Percentiles rank a stretch among this genome's conserved stretches.
phyloP scores from a whole-genome alignment of 257 asterid species.

The Gardenia jasminoides region DNA sequence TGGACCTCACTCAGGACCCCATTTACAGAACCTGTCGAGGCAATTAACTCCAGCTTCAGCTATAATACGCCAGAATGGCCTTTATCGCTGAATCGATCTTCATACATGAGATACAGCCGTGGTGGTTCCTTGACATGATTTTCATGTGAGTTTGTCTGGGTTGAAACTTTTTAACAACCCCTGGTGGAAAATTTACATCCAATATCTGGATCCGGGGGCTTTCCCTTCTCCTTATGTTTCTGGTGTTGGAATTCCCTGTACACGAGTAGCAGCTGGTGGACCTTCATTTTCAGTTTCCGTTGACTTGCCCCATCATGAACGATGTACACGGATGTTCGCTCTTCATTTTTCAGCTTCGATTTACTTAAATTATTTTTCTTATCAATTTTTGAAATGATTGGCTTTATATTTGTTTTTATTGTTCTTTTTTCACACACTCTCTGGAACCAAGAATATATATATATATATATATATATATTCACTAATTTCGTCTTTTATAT shows the following conservation, averaged over 20 bases:
- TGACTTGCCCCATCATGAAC: too few relatives aligned
- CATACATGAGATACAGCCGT: conserved; percentile 20
- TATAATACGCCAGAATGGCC: conserved; percentile 34
- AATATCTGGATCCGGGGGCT: conserved; percentile 61
- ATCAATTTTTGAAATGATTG: too few relatives aligned
- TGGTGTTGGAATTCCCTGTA: conserved; percentile 72
- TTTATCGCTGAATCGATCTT: conserved; percentile 28
- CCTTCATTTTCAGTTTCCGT: too few relatives aligned
- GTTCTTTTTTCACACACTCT: too few relatives aligned
- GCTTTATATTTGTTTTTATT: too few relatives aligned
- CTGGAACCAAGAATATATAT: too few relatives aligned
- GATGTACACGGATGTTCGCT: too few relatives aligned
- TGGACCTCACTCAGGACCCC: conserved; percentile 69
- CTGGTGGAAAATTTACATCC: conserved; percentile 92
- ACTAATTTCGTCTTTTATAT: too few relatives aligned
- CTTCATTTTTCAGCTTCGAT: too few relatives aligned
- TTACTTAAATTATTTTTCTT: too few relatives aligned
- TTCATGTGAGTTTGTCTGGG: conserved; percentile 38
- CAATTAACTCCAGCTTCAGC: conserved; percentile 55
- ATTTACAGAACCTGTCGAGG: conserved; percentile 77
- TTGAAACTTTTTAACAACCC: conserved; percentile 37
- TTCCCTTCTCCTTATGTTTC: conserved; percentile 58
- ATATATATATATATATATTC: too few relatives aligned
- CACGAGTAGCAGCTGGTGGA: conserved; percentile 41
- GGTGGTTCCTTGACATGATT: conserved; percentile 32